phyloP scores from a whole-genome alignment of 2,329 filamentous ascomycete genomes.

The Akanthomyces muscarius region DNA sequence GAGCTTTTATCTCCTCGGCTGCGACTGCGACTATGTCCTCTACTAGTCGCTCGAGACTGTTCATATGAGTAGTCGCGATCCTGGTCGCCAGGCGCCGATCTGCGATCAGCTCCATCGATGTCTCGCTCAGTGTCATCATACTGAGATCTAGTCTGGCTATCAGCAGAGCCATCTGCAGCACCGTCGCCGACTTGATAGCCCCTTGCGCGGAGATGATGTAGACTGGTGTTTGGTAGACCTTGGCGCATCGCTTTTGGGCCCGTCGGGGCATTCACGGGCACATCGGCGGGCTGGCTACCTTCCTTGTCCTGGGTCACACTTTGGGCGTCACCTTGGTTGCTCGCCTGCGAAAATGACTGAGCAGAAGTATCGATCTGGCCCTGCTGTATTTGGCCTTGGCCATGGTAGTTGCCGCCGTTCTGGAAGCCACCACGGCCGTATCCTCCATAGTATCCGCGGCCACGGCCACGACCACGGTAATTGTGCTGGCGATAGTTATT shows the following conservation, averaged over 20 bases:
- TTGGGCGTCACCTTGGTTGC: slow-evolving; percentile 27
- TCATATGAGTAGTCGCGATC: slow-evolving; percentile 31
- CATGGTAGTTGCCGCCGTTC: slow-evolving; percentile 37
- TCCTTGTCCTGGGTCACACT: slow-evolving; percentile 10
- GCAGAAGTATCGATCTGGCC: slow-evolving; percentile 7
- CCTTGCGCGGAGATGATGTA: slow-evolving; percentile 58
- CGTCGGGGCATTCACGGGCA: slow-evolving; percentile 71
- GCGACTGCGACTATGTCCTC: slow-evolving; percentile 25
- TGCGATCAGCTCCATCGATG: slow-evolving; percentile 13
- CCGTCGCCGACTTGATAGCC: slow-evolving; percentile 42
- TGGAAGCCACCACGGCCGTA: slow-evolving; percentile 54
- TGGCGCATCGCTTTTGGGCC: slow-evolving; percentile 94
- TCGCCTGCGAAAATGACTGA: slow-evolving; percentile 6
- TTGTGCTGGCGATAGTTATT: slow-evolving; percentile 73
- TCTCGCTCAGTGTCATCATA: slow-evolving; percentile 21
- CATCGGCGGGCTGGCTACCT: slow-evolving; percentile 7
- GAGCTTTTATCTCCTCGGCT: slow-evolving; percentile 42
- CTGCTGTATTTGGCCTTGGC: slow-evolving; percentile 30
- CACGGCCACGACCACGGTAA: slow-evolving; percentile 62
- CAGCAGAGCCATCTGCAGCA: background rate
- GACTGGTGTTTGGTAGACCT: slow-evolving; percentile 77
- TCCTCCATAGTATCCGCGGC: slow-evolving; percentile 57
- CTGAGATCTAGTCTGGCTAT: slow-evolving; percentile 18
- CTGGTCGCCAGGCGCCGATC: slow-evolving; percentile 20
- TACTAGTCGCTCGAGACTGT: slow-evolving; percentile 33